These are phyloP conservation scores for Leccinum sublutescens DNA, from an alignment of 768 basidiomycete species.

Conservation along the genomic window DNA sequence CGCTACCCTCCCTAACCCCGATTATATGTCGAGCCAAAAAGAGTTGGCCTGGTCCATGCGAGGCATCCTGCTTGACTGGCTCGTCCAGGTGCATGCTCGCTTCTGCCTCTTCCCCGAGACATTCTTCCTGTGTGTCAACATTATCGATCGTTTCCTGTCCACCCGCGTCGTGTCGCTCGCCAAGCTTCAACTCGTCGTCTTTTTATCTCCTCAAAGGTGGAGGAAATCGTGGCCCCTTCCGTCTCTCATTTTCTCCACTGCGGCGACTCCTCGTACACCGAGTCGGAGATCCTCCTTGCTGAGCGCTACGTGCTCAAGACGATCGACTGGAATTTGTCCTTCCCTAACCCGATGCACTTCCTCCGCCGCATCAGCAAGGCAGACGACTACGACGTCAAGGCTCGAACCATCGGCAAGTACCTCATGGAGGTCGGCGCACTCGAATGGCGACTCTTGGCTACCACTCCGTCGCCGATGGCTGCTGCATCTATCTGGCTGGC, in stretches of 20 bases:
- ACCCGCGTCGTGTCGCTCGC: slow-evolving; percentile 71
- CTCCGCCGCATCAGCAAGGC: slow-evolving; percentile 89
- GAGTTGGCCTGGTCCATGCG: slow-evolving; percentile 91
- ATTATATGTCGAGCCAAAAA: slow-evolving; percentile 82
- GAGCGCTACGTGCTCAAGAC: slow-evolving; percentile 87
- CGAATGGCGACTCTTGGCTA: slow-evolving; percentile 71
- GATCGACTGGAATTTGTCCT: slow-evolving; percentile 81
- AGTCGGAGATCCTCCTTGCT: slow-evolving; percentile 82
- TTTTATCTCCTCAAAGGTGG: slow-evolving; percentile 88
- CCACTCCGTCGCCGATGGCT: slow-evolving; percentile 72
- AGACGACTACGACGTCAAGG: slow-evolving; percentile 84
- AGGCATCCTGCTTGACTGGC: slow-evolving; percentile 87
- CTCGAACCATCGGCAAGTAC: slow-evolving; percentile 88
- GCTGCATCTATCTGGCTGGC: slow-evolving; percentile 89
- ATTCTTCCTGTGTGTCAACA: slow-evolving; percentile 84
- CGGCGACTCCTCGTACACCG: slow-evolving; percentile 72
- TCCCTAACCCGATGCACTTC: slow-evolving; percentile 88
- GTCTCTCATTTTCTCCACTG: slow-evolving; percentile 78
- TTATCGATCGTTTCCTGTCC: slow-evolving; percentile 75
- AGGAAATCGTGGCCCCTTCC: slow-evolving; percentile 88
- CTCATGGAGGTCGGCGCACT: slow-evolving; percentile 72
- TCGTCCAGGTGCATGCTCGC: slow-evolving; percentile 85
- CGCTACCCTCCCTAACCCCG: slow-evolving; percentile 74
- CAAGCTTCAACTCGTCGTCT: slow-evolving; percentile 89
- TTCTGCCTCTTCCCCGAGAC: slow-evolving; percentile 89